These are phyloP conservation scores for Theobroma cacao DNA, from an alignment of 345 rosid genomes.

Conservation along the genomic window DNA sequence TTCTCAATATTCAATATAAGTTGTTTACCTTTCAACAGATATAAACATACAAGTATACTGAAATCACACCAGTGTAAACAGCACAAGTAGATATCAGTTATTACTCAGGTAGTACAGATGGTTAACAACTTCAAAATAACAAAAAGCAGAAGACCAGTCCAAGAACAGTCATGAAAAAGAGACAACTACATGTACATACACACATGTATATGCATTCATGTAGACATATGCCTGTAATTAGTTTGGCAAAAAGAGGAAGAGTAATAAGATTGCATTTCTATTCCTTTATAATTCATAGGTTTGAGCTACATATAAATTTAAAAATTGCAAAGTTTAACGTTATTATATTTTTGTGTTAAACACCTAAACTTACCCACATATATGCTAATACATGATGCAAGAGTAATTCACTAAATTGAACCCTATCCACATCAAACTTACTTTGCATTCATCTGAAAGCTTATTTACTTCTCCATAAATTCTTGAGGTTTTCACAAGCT, in stretches of 20 bases:
- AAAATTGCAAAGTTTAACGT: background rate
- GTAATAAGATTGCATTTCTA: background rate
- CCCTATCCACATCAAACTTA: background rate
- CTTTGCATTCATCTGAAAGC: background rate
- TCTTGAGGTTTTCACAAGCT: background rate
- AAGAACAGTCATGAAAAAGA: background rate
- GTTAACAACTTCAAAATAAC: background rate
- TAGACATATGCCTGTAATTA: background rate
- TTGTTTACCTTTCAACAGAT: background rate
- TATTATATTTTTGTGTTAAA: background rate
- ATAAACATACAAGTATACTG: background rate
- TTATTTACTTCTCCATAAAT: background rate
- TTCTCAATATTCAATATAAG: background rate
- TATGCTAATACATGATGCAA: background rate
- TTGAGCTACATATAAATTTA: background rate
- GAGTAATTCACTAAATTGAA: background rate
- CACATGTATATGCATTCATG: background rate
- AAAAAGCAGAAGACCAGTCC: background rate
- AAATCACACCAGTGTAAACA: background rate
- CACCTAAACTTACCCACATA: background rate
- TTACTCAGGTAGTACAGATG: background rate
- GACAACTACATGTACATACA: background rate
- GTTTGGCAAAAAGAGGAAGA: background rate
- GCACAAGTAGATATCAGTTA: background rate
- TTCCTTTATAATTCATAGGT: background rate